Percentiles rank a stretch among this genome's conserved stretches.
phyloP scores from a whole-genome alignment of 106 monocot species.

The Cymbidium sinense region DNA sequence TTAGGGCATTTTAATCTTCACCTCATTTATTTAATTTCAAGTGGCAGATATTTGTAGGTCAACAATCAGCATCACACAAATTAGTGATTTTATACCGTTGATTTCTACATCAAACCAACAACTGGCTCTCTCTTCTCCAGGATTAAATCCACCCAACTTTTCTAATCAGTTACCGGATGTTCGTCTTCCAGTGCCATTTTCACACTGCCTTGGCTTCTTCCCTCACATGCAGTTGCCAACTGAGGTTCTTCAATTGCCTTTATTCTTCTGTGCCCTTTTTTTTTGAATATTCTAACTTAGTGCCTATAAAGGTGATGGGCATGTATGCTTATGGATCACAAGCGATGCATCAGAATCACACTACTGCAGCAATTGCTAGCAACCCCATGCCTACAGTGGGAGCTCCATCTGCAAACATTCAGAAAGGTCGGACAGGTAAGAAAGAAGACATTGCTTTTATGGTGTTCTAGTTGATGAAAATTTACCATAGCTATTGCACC shows the following conservation, averaged over 20 bases:
- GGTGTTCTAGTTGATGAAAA: too few relatives aligned
- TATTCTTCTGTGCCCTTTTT: neutral
- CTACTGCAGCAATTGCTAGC: too few relatives aligned
- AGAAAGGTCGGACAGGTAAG: neutral
- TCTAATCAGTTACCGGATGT: slow-evolving; percentile 35
- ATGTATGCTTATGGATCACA: slow-evolving; percentile 41
- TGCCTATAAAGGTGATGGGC: slow-evolving; percentile 27
- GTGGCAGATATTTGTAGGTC: too few relatives aligned
- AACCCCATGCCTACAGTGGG: too few relatives aligned
- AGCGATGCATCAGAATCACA: slow-evolving; percentile 33
- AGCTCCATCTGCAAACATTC: slow-evolving; percentile 4
- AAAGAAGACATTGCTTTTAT: too few relatives aligned
- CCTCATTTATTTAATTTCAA: too few relatives aligned
- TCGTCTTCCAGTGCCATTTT: slow-evolving; percentile 23
- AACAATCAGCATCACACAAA: slow-evolving; percentile 22
- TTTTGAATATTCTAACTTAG: neutral
- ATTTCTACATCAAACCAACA: neutral
- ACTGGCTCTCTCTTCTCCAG: neutral
- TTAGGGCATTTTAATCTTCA: too few relatives aligned
- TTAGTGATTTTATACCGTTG: slow-evolving; percentile 24
- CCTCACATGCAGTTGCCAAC: slow-evolving; percentile 38
- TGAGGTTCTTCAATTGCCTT: slow-evolving; percentile 15
- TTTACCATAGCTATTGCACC: too few relatives aligned
- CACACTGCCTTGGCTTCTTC: slow-evolving; percentile 22
- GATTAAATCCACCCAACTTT: slow-evolving; percentile 20